Evolutionary conservation across 805 yeast genomes (phyloP).

Genomic region (Metschnikowia corniflorae): DNA sequence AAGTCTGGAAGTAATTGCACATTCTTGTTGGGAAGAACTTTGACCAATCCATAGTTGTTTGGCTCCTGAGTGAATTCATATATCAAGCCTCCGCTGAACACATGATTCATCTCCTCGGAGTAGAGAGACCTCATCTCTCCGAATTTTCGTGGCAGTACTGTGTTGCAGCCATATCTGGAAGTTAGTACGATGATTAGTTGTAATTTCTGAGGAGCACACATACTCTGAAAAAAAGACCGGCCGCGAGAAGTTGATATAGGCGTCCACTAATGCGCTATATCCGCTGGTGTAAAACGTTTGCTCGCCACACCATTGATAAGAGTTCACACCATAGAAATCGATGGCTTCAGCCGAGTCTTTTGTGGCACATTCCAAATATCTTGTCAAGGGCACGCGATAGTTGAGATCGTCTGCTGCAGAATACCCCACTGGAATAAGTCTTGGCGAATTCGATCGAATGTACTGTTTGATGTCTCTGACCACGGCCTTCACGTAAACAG

Average conservation of each 20-base stretch:
- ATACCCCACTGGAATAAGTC: constrained; percentile 86
- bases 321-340: constrained; percentile 80
- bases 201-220: constrained; percentile 8
- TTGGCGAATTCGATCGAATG: constrained; percentile 51
- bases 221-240: constrained; percentile 90
- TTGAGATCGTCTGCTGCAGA: constrained; percentile 92
- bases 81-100: constrained; percentile 81
- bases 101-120: constrained; percentile 67
- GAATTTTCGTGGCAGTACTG: constrained; percentile 71
- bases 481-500: constrained; percentile 73
- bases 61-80: constrained; percentile 79
- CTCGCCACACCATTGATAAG: constrained; percentile 85
- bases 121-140: constrained; percentile 71
- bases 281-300: constrained; percentile 83
- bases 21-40: constrained; percentile 40
- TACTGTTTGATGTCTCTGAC: constrained; percentile 78
- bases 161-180: constrained; percentile 68
- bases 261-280: constrained; percentile 56
- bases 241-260: constrained; percentile 61
- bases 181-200: constrained; percentile 13
- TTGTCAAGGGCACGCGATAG: constrained; percentile 72
- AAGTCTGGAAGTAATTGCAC: constrained; percentile 49
- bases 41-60: constrained; percentile 75
- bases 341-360: constrained; percentile 49
- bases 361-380: constrained; percentile 74